Conservation (phyloP, 768 basidiomycete species). For the Mycena chlorophos region DNA sequence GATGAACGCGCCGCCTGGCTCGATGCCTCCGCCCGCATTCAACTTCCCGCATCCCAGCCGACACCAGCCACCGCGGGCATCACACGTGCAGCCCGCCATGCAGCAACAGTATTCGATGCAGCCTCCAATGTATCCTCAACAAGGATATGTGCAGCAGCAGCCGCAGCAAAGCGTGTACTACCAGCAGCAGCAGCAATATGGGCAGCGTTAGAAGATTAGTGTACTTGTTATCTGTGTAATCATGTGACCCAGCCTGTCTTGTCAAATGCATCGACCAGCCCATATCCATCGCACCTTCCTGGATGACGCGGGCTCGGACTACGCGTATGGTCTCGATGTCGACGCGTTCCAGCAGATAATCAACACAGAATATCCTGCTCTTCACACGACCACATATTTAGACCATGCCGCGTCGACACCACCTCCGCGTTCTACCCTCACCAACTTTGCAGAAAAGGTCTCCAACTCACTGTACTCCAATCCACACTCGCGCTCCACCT, state of each 20-base stretch:
- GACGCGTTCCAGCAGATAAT: constrained; percentile 5
- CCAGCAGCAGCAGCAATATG: constrained; percentile 17
- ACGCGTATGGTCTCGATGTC: constrained; percentile 17
- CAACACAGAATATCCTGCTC: constrained; percentile 13
- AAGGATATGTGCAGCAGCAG: constrained; percentile 37
- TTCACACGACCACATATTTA: constrained; percentile 16
- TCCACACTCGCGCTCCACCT: constrained; percentile 20
- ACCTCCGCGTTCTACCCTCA: constrained; percentile 12
- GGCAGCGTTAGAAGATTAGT: constrained; percentile 8
- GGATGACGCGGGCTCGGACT: constrained; percentile 1
- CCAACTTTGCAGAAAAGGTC: constrained; percentile 6
- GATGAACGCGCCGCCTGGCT: constrained; percentile 46
- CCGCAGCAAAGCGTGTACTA: constrained; percentile 29
- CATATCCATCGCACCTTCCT: constrained; percentile 14
- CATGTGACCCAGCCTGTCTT: background rate
- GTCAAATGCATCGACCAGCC: constrained; percentile 10
- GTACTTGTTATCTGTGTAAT: background rate
- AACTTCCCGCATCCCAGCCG: constrained; percentile 67
- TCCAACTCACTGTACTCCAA: constrained; percentile 18
- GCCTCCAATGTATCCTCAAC: constrained; percentile 28
- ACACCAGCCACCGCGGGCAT: constrained; percentile 53
- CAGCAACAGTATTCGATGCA: constrained; percentile 18
- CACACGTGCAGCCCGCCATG: constrained; percentile 27
- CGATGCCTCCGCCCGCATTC: constrained; percentile 69
- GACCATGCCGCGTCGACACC: constrained; percentile 21